Base-by-base conservation (phyloP, 2,329 filamentous ascomycete species). In the Sporothrix inflata region DNA sequence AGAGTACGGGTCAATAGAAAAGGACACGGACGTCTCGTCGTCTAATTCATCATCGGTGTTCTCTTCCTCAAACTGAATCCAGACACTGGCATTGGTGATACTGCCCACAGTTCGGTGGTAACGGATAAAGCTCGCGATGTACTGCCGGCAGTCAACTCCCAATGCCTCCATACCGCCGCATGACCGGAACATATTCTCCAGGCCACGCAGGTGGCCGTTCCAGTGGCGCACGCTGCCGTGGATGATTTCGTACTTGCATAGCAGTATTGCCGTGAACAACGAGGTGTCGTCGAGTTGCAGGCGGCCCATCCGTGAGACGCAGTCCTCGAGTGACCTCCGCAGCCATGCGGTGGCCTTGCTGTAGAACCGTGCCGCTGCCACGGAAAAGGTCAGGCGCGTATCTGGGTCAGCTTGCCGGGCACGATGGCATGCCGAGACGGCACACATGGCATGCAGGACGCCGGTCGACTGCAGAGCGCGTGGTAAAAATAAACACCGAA, bases 261-360 rank as follows among this genome's bases (percentile, higher is more conserved):
- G 53, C 27, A 57, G 14, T 27, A 57, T 57, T 11, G 53, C 53
- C 5, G 53, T 57, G 53, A 57, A 57, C 53, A 57, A 19, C 3
- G 53, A 57, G 6, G 53, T 34, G 24, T 57, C 53, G 24, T 57
- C 24, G 3, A 57, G 53, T 14, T 30, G 21, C 2, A 57, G 53
- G 4, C 53, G 53, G 53, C 53, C 53, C 24, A 30, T 57, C 14
- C 53, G 53, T 9, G 53, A 30, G 24, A 57, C 53, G 5, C 53
- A 30, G 6, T 12, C 12, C 27, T 57, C 24, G 11, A 57, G 27
- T 19, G 53, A 57, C 4, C 24, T 57, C 21, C 27, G 6, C 4
- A 57, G 53, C 53, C 53, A 57, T 30, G 53, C 24, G 21, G 53
- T 57, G 12, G 53, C 53, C 53, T 57, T 57, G 53, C 53, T 57